phyloP scores from a whole-genome alignment of 176 grass and related monocot species.

The Rhynchospora breviuscula region DNA sequence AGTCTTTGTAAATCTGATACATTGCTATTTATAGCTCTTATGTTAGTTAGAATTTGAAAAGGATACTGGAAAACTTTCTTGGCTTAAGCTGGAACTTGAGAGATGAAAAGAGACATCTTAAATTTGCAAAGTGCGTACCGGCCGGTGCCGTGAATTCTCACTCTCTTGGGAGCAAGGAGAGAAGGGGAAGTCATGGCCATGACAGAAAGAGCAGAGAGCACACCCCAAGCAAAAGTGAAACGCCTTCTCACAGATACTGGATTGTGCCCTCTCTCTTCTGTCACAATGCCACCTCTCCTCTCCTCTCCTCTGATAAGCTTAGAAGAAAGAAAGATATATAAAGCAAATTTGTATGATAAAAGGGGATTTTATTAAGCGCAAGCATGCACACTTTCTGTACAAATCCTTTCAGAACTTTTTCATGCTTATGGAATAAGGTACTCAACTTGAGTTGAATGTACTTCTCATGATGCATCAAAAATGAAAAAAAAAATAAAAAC shows the following conservation, averaged over 20 bases:
- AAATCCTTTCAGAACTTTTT: not conserved
- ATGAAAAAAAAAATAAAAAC: constrained; percentile 6
- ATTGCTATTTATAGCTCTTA: not conserved
- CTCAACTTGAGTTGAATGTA: not conserved
- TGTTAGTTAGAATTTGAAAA: not conserved
- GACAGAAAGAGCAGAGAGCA: constrained; percentile 98
- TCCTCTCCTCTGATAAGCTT: not conserved
- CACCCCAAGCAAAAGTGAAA: constrained; percentile 61
- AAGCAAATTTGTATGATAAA: not conserved
- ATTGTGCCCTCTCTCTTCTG: constrained; percentile 99
- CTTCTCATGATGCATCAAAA: constrained; percentile 4
- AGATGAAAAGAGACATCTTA: not conserved
- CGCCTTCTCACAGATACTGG: constrained; percentile 49
- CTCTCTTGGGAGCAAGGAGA: not conserved
- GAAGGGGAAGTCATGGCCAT: constrained; percentile 31
- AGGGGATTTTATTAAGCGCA: not conserved
- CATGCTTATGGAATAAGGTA: not conserved
- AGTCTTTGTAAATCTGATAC: not conserved
- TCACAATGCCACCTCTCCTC: constrained; percentile 38
- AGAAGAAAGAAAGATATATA: not conserved
- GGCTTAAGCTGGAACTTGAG: not conserved
- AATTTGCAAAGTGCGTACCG: not conserved
- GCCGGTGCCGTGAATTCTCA: not conserved
- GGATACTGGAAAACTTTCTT: not conserved
- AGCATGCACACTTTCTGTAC: not conserved